Percentiles rank a stretch among this genome's conserved stretches.
phyloP scores from a whole-genome alignment of 257 asterid genomes.

The Vinca minor region DNA sequence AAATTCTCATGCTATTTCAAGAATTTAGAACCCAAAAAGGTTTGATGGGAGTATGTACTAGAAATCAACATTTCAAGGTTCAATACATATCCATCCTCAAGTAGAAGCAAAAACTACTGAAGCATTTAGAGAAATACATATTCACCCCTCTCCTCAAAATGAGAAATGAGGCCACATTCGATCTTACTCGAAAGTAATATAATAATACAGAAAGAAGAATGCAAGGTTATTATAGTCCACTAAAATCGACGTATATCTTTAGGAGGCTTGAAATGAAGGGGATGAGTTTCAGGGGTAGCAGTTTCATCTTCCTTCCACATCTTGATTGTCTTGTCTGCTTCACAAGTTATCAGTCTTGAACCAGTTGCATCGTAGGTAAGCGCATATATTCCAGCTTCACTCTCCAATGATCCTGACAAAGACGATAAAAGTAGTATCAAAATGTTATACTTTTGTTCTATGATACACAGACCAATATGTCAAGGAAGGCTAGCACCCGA shows the following conservation, averaged over 20 bases:
- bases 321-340: constrained; percentile 93
- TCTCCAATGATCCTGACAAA: constrained; percentile 76
- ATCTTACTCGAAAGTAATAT: too few relatives aligned
- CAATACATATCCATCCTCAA: too few relatives aligned
- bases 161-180: too few relatives aligned
- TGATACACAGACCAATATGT: too few relatives aligned
- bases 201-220: not conserved
- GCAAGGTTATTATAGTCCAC: constrained; percentile 1
- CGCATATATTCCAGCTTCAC: constrained; percentile 93
- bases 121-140: too few relatives aligned
- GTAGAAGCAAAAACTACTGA: too few relatives aligned
- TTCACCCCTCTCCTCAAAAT: too few relatives aligned
- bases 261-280: constrained; percentile 88
- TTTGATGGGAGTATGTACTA: too few relatives aligned
- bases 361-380: constrained; percentile 61
- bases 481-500: too few relatives aligned
- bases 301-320: constrained; percentile 94
- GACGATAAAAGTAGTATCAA: not conserved
- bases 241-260: constrained; percentile 78
- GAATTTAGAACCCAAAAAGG: too few relatives aligned
- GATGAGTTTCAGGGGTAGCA: constrained; percentile 91
- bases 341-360: constrained; percentile 80
- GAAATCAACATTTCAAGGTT: too few relatives aligned
- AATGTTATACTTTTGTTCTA: not conserved
- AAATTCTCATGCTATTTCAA: too few relatives aligned